Percentiles rank a stretch among this genome's conserved stretches.
These are phyloP conservation scores for Zymoseptoria pseudotritici DNA, from an alignment of 2,329 filamentous ascomycete species.

Conservation along the genomic window DNA sequence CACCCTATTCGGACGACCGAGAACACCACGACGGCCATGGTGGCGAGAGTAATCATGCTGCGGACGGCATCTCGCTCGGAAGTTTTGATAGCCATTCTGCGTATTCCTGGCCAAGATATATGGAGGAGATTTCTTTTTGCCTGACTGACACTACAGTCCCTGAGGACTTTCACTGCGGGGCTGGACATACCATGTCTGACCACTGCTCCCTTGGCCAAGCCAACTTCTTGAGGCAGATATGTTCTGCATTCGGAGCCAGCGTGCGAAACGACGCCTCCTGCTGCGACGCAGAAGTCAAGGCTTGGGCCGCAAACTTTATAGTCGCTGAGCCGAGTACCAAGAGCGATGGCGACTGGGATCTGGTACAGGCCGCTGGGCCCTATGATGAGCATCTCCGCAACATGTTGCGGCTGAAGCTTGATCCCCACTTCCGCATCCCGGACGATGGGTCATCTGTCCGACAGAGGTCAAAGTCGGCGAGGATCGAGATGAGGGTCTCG, in stretches of 20 bases:
- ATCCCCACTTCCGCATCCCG: conserved; percentile 27
- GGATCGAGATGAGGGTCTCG: not conserved
- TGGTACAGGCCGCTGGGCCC: not conserved
- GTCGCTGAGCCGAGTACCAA: not conserved
- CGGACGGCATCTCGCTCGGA: conserved; percentile 20
- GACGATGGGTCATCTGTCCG: conserved; percentile 12
- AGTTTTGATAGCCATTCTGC: conserved; percentile 14
- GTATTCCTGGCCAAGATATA: conserved; percentile 13
- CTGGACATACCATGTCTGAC: conserved; percentile 39
- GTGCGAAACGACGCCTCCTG: not conserved
- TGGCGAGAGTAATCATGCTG: conserved; percentile 23
- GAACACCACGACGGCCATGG: conserved; percentile 22
- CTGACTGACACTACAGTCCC: conserved; percentile 30
- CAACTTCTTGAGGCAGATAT: conserved; percentile 32
- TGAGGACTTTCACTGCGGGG: conserved; percentile 32
- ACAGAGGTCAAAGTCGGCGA: not conserved
- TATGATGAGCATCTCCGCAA: not conserved
- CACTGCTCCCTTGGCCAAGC: conserved; percentile 39
- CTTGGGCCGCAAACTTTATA: not conserved
- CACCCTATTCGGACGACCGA: conserved; percentile 21
- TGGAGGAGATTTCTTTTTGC: conserved; percentile 22
- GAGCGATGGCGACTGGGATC: not conserved
- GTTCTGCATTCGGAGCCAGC: conserved; percentile 31
- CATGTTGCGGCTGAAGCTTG: conserved; percentile 17
- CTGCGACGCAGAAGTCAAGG: not conserved